phyloP scores from a whole-genome alignment of 176 grass and related monocot genomes.

The Tillandsia leiboldiana region DNA sequence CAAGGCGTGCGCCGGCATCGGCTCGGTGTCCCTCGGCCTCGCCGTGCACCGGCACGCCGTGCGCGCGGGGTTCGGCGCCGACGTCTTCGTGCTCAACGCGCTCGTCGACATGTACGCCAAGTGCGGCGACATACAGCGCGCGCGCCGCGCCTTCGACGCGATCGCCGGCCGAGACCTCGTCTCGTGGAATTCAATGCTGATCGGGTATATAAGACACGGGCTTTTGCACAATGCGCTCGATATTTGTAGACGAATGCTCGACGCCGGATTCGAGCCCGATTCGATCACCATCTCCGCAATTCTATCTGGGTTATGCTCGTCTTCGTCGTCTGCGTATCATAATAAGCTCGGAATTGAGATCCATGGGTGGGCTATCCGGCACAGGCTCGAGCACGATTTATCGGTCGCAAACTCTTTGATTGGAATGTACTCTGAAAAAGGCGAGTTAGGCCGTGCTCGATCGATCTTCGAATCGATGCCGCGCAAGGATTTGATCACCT shows the following conservation, averaged over 20 bases:
- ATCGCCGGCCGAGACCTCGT: conserved; percentile 25
- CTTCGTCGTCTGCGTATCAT: background rate
- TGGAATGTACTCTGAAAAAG: conserved; percentile 35
- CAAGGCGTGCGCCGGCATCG: conserved; percentile 38
- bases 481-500: conserved; percentile 34
- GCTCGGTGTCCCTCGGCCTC: conserved; percentile 25
- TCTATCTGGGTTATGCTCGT: conserved; percentile 8
- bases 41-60: conserved; percentile 41
- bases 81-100: conserved; percentile 30
- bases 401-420: conserved; percentile 38
- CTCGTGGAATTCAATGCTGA: conserved; percentile 54
- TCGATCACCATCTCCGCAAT: conserved; percentile 20
- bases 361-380: conserved; percentile 60
- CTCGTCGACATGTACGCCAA: conserved; percentile 46
- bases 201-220: conserved; percentile 24
- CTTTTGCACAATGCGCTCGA: conserved; percentile 22
- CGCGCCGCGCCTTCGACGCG: conserved; percentile 31
- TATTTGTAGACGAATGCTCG: conserved; percentile 36
- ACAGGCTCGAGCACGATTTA: conserved; percentile 23
- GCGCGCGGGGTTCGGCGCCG: conserved; percentile 34
- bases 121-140: conserved; percentile 44
- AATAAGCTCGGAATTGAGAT: conserved; percentile 27
- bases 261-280: conserved; percentile 18
- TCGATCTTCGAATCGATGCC: conserved; percentile 36
- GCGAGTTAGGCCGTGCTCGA: conserved; percentile 12